Evolutionary conservation across 108 stramenopile species (phyloP).

Genomic region (Discostella stelligeroides): DNA sequence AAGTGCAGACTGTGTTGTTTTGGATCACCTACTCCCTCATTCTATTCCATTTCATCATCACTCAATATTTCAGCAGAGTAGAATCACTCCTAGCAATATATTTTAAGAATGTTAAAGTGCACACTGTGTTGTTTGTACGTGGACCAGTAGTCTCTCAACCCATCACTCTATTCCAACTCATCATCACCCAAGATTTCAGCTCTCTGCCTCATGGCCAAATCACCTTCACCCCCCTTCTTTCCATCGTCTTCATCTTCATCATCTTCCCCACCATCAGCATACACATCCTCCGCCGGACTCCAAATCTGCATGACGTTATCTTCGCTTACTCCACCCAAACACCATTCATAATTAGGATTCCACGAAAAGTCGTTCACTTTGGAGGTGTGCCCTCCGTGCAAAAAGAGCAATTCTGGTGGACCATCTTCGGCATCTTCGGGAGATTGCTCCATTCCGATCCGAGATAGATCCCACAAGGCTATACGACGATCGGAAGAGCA

Average conservation of each 20-base stretch:
- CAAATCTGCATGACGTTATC: constrained; percentile 98
- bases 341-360: constrained; percentile 91
- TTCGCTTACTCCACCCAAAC: constrained; percentile 89
- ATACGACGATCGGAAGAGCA: constrained; percentile 94
- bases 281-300: constrained; percentile 96
- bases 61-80: too few relatives aligned
- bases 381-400: constrained; percentile 97
- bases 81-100: too few relatives aligned
- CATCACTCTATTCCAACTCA: constrained; percentile 59
- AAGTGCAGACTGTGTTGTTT: too few relatives aligned
- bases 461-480: constrained; percentile 90
- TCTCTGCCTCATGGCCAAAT: constrained; percentile 45
- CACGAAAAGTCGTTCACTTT: constrained; percentile 92
- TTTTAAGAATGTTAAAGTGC: too few relatives aligned
- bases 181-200: constrained; percentile 54
- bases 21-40: too few relatives aligned
- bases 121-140: too few relatives aligned
- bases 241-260: constrained; percentile 86
- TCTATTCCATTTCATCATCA: too few relatives aligned
- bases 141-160: too few relatives aligned
- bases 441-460: constrained; percentile 93
- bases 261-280: constrained; percentile 88
- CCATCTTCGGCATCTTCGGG: constrained; percentile 95
- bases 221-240: constrained; percentile 46
- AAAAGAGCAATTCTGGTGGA: constrained; percentile 97